Evolutionary conservation across 129 eudicot genomes (phyloP).

Genomic region (Dittrichia graveolens): DNA sequence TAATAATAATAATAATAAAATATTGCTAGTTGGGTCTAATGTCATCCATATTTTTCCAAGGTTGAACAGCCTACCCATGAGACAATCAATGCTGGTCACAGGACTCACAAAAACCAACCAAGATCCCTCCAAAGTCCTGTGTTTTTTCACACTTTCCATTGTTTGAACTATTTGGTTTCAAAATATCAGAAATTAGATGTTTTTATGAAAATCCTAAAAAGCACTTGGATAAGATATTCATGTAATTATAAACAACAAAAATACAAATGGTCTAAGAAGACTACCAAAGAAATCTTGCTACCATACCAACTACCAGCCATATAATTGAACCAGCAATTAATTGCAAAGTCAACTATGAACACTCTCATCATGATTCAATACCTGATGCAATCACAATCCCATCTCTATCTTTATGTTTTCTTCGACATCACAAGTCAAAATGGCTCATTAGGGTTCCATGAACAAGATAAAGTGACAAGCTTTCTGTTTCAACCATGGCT

Average conservation of each 20-base stretch:
- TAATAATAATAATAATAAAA: background rate
- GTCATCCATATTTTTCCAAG: constrained; percentile 14
- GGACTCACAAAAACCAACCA: constrained; percentile 37
- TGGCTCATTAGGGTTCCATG: constrained; percentile 23
- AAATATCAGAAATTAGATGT: background rate
- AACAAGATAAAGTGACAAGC: constrained; percentile 20
- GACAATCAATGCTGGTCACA: constrained; percentile 31
- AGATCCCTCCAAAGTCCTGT: constrained; percentile 35
- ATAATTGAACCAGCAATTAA: constrained; percentile 18
- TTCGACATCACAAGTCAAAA: constrained; percentile 17
- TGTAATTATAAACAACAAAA: background rate
- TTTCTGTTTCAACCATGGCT: constrained; percentile 30
- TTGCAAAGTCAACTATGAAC: constrained; percentile 51
- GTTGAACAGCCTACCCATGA: constrained; percentile 20
- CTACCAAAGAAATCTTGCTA: constrained; percentile 19
- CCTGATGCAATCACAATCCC: constrained; percentile 29
- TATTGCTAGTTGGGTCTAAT: constrained; percentile 29
- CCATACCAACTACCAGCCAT: constrained; percentile 46
- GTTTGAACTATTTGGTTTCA: background rate
- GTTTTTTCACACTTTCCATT: constrained; percentile 14
- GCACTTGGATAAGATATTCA: background rate
- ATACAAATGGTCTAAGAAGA: background rate
- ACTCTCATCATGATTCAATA: constrained; percentile 32
- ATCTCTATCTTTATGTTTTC: constrained; percentile 21
- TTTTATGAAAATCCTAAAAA: background rate